Base-by-base conservation (phyloP, 139 green algal species). In the Picochlorum sp. region DNA sequence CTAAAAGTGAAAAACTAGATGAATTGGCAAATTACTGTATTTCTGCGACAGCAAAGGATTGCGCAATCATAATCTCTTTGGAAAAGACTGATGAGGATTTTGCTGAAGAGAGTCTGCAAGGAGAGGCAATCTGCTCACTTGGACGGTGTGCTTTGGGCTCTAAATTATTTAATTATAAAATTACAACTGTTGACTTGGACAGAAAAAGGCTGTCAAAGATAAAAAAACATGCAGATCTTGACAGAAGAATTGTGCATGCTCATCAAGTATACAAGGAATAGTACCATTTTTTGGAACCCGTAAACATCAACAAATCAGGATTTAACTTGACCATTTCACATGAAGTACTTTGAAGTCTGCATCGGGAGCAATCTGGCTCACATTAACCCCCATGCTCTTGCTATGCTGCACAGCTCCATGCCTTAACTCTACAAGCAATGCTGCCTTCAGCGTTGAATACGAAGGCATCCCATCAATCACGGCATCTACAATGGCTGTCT, bases 31-130 rank as follows among this genome's bases (percentile, higher is more conserved):
- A 61, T 10, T 94, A 93, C 47, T 58, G 89, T 7, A 73, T 75
- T 0, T 70, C 85, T 5, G 69, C 69, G 2, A 91, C 85, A 2
- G 84, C 81, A 36, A 94, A 91, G 68, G 85, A 94, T 75, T 93
- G 84, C 43, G 81, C 79, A 18, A 29, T 93, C 36, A 93, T 93
- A 80, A 57, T 93, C 9, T 67, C 72, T 1, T 31, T 93, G 41
- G 78, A 79, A 39, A 43, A 22, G 22, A 14, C 16, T 13, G 32
- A 7, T 51, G 29, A 43, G 53, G 9, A 12, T 10, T 20, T 10
- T 28, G 10, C 18, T 29, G 14, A 1, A 22, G 28, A 30, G 8
- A 22, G 7, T 13, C 22, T 20, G 26, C 5, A 33, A 18, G 10
- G 16, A n/a, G 37, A 56, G 16, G 26, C 22, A 33, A 18, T 20